phyloP scores from a whole-genome alignment of 2,329 filamentous ascomycete genomes.

The Fusarium euwallaceae region DNA sequence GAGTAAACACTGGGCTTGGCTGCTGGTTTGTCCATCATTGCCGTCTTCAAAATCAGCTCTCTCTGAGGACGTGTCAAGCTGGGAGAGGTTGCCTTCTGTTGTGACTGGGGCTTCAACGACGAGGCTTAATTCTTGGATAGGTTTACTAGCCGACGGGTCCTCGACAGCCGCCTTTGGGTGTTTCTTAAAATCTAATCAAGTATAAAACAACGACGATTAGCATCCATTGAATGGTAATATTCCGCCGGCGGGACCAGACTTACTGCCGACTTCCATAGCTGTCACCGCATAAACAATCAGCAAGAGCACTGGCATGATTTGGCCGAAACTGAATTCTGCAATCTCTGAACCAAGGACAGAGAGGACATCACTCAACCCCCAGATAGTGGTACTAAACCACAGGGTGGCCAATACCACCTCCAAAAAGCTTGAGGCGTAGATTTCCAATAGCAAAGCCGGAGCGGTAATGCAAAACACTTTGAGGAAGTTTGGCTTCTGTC shows the following conservation, averaged over 20 bases:
- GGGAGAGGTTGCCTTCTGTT: background rate
- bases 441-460: slow-evolving; percentile 16
- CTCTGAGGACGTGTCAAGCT: background rate
- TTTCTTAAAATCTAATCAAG: slow-evolving; percentile 11
- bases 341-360: background rate
- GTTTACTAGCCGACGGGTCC: background rate
- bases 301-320: slow-evolving; percentile 35
- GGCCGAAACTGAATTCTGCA: background rate
- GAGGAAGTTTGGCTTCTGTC: background rate
- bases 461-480: slow-evolving; percentile 9
- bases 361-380: background rate
- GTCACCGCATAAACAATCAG: slow-evolving; percentile 25
- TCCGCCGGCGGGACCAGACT: background rate
- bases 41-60: background rate
- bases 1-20: background rate
- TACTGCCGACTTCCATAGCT: slow-evolving; percentile 28
- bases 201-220: background rate
- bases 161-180: background rate
- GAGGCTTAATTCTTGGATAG: background rate
- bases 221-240: background rate
- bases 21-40: background rate
- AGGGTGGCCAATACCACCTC: slow-evolving; percentile 15
- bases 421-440: slow-evolving; percentile 15
- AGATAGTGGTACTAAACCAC: slow-evolving; percentile 1
- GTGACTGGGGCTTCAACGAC: background rate